phyloP scores from a whole-genome alignment of 306 rosid species.

The Medicago lupulina region DNA sequence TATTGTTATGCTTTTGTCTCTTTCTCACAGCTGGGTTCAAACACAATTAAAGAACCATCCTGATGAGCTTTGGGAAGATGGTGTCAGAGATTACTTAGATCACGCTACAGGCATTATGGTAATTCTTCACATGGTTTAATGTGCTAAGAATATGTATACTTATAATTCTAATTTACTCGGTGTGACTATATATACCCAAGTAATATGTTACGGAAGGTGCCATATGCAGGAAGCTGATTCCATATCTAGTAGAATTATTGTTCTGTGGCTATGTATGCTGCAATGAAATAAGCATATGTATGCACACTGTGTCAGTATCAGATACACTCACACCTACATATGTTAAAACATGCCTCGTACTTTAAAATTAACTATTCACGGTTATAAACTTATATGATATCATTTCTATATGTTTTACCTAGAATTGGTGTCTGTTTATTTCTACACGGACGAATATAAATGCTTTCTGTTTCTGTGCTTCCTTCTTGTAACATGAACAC shows the following conservation, averaged over 20 bases:
- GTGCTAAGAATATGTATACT: constrained; percentile 1
- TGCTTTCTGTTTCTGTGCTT: constrained; percentile 8
- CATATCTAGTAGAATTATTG: constrained; percentile 23
- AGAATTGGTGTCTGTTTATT: constrained; percentile 31
- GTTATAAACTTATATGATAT: neutral
- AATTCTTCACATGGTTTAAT: constrained; percentile 42
- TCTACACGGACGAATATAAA: constrained; percentile 5
- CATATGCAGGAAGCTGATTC: neutral
- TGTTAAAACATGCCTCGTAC: constrained; percentile 18
- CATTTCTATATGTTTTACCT: constrained; percentile 17
- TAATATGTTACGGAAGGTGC: constrained; percentile 23
- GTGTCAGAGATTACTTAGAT: constrained; percentile 79
- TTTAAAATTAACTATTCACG: neutral
- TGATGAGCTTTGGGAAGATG: constrained; percentile 99
- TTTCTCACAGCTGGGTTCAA: constrained; percentile 88
- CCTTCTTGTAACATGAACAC: constrained; percentile 25
- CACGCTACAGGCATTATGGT: constrained; percentile 92
- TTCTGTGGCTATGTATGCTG: constrained; percentile 16
- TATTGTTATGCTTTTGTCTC: constrained; percentile 30
- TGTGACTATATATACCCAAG: constrained; percentile 2
- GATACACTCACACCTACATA: constrained; percentile 2
- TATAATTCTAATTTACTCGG: constrained; percentile 25
- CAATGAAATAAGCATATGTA: constrained; percentile 10
- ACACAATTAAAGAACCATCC: constrained; percentile 85
- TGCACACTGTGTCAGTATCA: neutral